Evolutionary conservation across 495 filamentous ascomycete species (phyloP).

Genomic region (Trichoderma erinaceum): DNA sequence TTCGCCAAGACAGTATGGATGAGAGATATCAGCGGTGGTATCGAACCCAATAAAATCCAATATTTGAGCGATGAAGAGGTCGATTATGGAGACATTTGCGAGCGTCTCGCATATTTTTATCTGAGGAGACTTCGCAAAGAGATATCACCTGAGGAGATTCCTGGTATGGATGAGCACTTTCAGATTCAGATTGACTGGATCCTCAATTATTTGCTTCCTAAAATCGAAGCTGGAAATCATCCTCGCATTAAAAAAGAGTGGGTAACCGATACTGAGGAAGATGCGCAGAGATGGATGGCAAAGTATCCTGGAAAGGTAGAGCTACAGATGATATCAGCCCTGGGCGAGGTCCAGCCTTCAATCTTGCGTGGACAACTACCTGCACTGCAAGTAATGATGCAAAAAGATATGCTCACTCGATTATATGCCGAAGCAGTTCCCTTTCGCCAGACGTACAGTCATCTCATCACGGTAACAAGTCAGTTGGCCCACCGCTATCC

Average conservation of each 20-base stretch:
- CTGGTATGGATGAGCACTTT: background rate
- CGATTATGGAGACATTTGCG: background rate
- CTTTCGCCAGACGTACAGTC: no score
- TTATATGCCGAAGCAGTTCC: conserved; percentile 27
- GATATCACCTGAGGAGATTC: background rate
- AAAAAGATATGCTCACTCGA: conserved; percentile 35
- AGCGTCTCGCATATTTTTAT: background rate
- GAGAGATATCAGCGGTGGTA: background rate
- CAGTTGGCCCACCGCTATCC: conserved; percentile 33
- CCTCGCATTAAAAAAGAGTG: background rate
- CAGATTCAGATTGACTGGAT: background rate
- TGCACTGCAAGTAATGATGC: conserved; percentile 38
- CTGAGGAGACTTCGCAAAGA: background rate
- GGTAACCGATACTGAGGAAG: background rate
- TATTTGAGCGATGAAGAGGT: background rate
- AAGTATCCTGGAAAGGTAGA: conserved; percentile 1
- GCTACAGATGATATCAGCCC: conserved; percentile 25
- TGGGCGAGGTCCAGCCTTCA: conserved; percentile 32
- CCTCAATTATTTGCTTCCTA: background rate
- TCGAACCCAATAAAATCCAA: background rate
- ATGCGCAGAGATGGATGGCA: background rate
- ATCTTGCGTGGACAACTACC: conserved; percentile 36
- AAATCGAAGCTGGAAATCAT: background rate
- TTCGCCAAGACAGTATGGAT: no score
- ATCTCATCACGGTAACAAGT: conserved; percentile 18